Base-by-base conservation (phyloP, 2,329 filamentous ascomycete genomes). In the Cladosporium sp. region DNA sequence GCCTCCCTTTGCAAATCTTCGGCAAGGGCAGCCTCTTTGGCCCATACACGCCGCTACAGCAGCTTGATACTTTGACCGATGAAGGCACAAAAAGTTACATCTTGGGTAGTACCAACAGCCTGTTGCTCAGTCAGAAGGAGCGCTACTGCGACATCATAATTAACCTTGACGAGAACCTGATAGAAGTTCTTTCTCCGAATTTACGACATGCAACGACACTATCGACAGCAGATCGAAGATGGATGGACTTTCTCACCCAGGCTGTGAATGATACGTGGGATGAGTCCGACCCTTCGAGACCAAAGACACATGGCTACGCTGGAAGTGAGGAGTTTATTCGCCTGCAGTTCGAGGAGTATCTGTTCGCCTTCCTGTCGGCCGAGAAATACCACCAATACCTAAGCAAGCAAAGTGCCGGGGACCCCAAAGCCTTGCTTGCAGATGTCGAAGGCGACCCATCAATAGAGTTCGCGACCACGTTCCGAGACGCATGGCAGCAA, bases 241-340 rank as follows among this genome's bases (percentile, higher is more conserved):
- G 94, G 93, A 97, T 99, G 66, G 94, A 99, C 75, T 92, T 92
- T 67, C 82, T 99, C 56, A 95, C 92, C 0, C 90, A 96, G 67
- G 89, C 92, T 39, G 90, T 99, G 20, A 90, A 94, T 68, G 92
- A 97, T 64, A 97, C 94, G 0, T 99, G 94, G 94, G 94, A 99
- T 70, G 91, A 96, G 42, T 80, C 86, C 4, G 93, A 97, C 69
- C 94, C 94, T 0, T 85, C 86, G 62, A 83, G 90, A 50, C 94
- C 94, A n/a, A 97, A 92, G 69, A 96, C 91, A 2, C 88, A 97
- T 80, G 92, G 92, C 30, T 99, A 97, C 69, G 87, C 91, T 38
- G 94, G 94, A 30, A 97, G 92, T 63, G 94, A 99, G 75, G 94
- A 97, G 72, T 97, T 97, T 69, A 99, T 99, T 67, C 86, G 94